Conservation (phyloP, 148 eudicot genomes). For the Persicaria tinctoria region DNA sequence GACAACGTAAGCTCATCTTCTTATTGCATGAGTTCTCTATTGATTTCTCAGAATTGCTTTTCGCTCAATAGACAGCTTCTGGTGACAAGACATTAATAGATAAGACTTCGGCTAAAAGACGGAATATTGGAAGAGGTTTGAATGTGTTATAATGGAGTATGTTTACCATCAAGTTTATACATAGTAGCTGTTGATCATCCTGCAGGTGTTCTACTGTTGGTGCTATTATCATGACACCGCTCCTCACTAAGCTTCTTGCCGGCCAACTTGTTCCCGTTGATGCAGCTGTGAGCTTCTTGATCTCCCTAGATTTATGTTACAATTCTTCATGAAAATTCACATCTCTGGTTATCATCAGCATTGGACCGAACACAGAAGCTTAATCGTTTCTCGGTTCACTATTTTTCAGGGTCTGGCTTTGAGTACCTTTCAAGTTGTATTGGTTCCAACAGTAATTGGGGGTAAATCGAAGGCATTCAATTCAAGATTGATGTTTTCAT, state of each 20-base stretch:
- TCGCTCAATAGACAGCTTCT: background rate
- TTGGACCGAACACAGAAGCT: background rate
- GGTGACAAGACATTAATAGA: too few relatives aligned
- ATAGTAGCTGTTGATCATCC: slow-evolving; percentile 1
- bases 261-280: slow-evolving; percentile 99
- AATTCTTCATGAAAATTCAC: background rate
- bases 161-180: background rate
- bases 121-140: background rate
- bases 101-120: background rate
- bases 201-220: slow-evolving; percentile 94
- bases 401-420: slow-evolving; percentile 83
- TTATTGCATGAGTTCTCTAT: background rate
- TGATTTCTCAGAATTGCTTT: background rate
- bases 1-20: slow-evolving; percentile 79
- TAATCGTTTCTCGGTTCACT: background rate
- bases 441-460: slow-evolving; percentile 85
- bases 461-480: slow-evolving; percentile 40
- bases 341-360: background rate
- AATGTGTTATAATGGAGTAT: background rate
- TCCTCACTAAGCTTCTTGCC: slow-evolving; percentile 91
- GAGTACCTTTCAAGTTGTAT: slow-evolving; percentile 96
- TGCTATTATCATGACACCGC: slow-evolving; percentile 96
- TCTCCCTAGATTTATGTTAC: background rate
- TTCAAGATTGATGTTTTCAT: slow-evolving; percentile 8
- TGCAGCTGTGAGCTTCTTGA: slow-evolving; percentile 68